phyloP scores from a whole-genome alignment of 345 rosid species.

The Citropsis articulata region DNA sequence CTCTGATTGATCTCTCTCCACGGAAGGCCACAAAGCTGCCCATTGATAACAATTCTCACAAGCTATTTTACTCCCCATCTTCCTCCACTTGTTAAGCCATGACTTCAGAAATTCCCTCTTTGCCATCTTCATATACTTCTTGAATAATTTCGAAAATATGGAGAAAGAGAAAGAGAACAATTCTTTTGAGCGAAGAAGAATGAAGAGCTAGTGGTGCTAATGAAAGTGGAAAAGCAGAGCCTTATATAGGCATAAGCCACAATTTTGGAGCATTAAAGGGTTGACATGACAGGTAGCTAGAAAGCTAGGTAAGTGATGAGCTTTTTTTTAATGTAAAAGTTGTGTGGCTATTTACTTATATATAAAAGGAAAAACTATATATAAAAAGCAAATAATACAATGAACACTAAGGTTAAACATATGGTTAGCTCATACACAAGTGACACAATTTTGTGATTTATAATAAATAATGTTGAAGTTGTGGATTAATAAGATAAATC shows the following conservation, averaged over 20 bases:
- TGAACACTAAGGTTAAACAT: too few relatives aligned
- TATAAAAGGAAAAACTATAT: too few relatives aligned
- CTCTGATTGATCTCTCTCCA: conserved; percentile 24
- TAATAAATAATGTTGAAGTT: too few relatives aligned
- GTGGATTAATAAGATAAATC: too few relatives aligned
- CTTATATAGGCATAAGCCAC: conserved; percentile 36
- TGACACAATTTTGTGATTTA: too few relatives aligned
- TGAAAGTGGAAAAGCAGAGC: conserved; percentile 17
- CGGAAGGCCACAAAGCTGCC: conserved; percentile 43
- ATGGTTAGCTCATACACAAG: too few relatives aligned
- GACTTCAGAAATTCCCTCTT: conserved; percentile 42
- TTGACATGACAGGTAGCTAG: conserved; percentile 40
- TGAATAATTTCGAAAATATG: neutral
- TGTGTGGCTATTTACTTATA: too few relatives aligned
- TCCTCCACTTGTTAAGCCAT: conserved; percentile 53
- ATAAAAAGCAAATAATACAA: too few relatives aligned
- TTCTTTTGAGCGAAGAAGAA: too few relatives aligned
- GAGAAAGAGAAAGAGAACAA: neutral
- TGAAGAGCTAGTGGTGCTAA: conserved; percentile 9
- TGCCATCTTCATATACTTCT: conserved; percentile 26
- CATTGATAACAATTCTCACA: conserved; percentile 46
- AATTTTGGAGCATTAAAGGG: conserved; percentile 38
- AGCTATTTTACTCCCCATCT: conserved; percentile 41
- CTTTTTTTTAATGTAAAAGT: neutral
- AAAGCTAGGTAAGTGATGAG: conserved; percentile 15